Percentiles rank a stretch among this genome's conserved stretches.
phyloP scores from a whole-genome alignment of 768 basidiomycete genomes.

The Kwoniella sp. region DNA sequence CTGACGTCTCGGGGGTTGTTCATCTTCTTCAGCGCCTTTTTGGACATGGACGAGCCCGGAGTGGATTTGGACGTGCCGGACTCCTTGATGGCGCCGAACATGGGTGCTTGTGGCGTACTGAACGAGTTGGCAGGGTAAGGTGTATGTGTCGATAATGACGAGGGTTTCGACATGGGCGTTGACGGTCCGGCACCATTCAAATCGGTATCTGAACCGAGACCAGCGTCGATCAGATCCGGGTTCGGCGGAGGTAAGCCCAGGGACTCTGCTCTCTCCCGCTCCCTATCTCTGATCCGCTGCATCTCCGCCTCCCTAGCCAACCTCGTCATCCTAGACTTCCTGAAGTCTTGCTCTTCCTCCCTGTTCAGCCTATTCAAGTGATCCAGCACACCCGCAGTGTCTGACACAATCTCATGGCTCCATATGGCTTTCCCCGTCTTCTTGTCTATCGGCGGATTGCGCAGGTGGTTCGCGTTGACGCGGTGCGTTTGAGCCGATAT shows the following conservation, averaged over 20 bases:
- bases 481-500: constrained; percentile 42
- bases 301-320: constrained; percentile 34
- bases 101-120: constrained; percentile 20
- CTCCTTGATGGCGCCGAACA: constrained; percentile 40
- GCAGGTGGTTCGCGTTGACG: constrained; percentile 33
- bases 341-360: constrained; percentile 36
- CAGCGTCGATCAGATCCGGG: neutral
- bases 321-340: constrained; percentile 36
- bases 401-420: constrained; percentile 28
- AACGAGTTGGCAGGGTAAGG: neutral
- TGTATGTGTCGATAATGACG: constrained; percentile 9
- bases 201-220: neutral
- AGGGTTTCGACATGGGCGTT: constrained; percentile 27
- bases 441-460: constrained; percentile 18
- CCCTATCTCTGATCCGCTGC: constrained; percentile 24
- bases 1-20: constrained; percentile 35
- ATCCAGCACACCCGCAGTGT: constrained; percentile 32
- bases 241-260: neutral
- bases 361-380: constrained; percentile 29
- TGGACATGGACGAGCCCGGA: neutral
- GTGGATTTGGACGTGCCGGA: neutral
- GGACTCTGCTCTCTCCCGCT: constrained; percentile 18
- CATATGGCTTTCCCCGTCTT: constrained; percentile 32
- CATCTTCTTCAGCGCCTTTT: constrained; percentile 12
- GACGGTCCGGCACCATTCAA: constrained; percentile 20